Percentiles rank a stretch among this genome's conserved stretches.
phyloP scores from a whole-genome alignment of 805 yeast species.

The Maudiozyma saulgeensis region DNA sequence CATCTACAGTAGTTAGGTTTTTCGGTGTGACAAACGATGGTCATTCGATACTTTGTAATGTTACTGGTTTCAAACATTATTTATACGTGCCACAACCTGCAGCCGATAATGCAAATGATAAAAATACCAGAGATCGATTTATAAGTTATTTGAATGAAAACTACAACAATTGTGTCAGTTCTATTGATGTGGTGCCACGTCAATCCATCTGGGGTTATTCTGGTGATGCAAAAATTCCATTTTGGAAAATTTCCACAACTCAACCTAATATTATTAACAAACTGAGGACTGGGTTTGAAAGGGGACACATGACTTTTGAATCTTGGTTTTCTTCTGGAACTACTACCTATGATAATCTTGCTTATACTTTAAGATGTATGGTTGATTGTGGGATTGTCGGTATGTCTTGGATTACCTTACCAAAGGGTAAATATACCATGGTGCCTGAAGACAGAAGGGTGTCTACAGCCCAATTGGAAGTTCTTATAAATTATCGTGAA shows the following conservation, averaged over 20 bases:
- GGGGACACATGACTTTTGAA: constrained; percentile 62
- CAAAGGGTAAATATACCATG: constrained; percentile 55
- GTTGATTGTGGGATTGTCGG: constrained; percentile 88
- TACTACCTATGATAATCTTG: constrained; percentile 83
- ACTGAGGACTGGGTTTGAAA: constrained; percentile 73
- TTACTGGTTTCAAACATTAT: constrained; percentile 81
- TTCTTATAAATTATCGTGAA: constrained; percentile 56
- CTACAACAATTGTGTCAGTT: constrained; percentile 48
- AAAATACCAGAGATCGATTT: constrained; percentile 33
- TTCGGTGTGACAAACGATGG: constrained; percentile 91
- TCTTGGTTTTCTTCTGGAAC: constrained; percentile 50
- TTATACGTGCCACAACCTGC: constrained; percentile 86
- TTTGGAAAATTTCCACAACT: constrained; percentile 60
- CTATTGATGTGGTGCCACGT: constrained; percentile 55
- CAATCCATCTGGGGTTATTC: constrained; percentile 93
- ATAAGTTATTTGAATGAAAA: constrained; percentile 36
- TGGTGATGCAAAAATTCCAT: constrained; percentile 69
- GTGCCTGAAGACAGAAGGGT: constrained; percentile 35
- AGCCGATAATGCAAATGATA: constrained; percentile 34
- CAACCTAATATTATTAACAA: constrained; percentile 60
- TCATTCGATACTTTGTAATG: constrained; percentile 79
- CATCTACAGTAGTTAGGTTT: constrained; percentile 59
- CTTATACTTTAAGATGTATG: constrained; percentile 78
- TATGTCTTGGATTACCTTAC: constrained; percentile 94
- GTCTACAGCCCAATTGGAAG: constrained; percentile 82